Base-by-base conservation (phyloP, 192 early-diverging fungal genomes). In the Backusella parvicylindrica region DNA sequence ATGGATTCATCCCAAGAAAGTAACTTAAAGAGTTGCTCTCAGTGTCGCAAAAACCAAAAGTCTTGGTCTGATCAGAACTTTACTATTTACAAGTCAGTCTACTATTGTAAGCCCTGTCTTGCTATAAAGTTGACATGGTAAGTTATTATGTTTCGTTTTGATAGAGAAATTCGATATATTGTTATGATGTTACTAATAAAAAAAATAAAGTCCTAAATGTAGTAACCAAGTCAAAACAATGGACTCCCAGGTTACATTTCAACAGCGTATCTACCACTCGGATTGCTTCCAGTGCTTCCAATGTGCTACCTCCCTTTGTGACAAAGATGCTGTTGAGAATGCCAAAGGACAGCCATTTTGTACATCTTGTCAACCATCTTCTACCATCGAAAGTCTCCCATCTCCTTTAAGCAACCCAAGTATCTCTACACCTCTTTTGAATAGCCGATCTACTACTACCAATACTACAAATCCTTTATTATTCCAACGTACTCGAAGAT, bases 61-160 rank as follows among this genome's bases (percentile, higher is more conserved):
- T 66, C 64, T 13, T 66, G 64, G 64, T 66, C 64, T n/a, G 64
- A 66, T 15, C 33, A 31, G 16, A 66, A 66, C 2, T 66, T 66
- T 35, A 66, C 64, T 35, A 66, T 66, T 31, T 66, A 66, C 33
- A 66, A 66, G 8, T 66, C 64, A n/a, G 18, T 35, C 5, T 66
- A 66, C n/a, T 66, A 66, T 35, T 66, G 64, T 66, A 66, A 66
- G n/a, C 64, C 64, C 7, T 66, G 64, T 66, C 33, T 66, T 1
- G 7, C 33, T n/a, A 12, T 33, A 2, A 66, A 66, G 28, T n/a
- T 66, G 11, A 31, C 28, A 16, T 66, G 64, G 64, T 66, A 28
- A 66, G 15, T 18, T 18, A 2, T n/a, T 66, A 16, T 35, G 18
- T 33, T 16, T 18, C 33, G n/a, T 33, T 31, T 13, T 5, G 21